Evolutionary conservation across 129 eudicot species (phyloP).

Genomic region (Logfia minima): DNA sequence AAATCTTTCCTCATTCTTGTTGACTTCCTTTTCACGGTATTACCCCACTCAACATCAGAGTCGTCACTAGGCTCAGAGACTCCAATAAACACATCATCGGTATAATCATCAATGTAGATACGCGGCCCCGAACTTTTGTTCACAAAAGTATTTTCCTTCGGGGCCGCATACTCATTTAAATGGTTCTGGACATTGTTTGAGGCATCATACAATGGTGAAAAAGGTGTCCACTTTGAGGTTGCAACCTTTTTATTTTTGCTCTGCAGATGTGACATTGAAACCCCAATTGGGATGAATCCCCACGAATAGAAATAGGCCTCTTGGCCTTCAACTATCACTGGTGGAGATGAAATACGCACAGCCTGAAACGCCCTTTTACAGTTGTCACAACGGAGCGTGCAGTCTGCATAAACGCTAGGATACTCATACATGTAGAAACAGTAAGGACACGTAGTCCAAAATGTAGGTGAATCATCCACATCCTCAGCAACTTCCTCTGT

Average conservation of each 20-base stretch:
- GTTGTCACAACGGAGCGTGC: constrained; percentile 67
- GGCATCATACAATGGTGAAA: constrained; percentile 62
- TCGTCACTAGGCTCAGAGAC: constrained; percentile 60
- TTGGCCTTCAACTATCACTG: constrained; percentile 49
- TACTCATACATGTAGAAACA: constrained; percentile 79
- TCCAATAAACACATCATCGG: constrained; percentile 50
- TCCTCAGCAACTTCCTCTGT: constrained; percentile 16
- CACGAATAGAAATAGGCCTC: constrained; percentile 67
- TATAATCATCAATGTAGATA: constrained; percentile 64
- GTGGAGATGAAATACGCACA: constrained; percentile 61
- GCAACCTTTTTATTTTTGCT: constrained; percentile 22
- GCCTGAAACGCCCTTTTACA: constrained; percentile 89
- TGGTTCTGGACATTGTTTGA: constrained; percentile 33
- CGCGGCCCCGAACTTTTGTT: constrained; percentile 44
- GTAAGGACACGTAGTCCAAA: constrained; percentile 94
- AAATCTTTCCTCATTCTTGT: constrained; percentile 15
- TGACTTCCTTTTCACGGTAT: constrained; percentile 27
- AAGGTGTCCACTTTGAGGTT: constrained; percentile 62
- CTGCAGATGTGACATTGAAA: constrained; percentile 55
- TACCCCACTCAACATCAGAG: constrained; percentile 68
- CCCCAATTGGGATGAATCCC: constrained; percentile 82
- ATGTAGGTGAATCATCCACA: constrained; percentile 40
- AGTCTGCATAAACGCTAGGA: constrained; percentile 52
- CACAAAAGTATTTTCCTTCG: constrained; percentile 21
- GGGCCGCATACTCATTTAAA: constrained; percentile 23